A percentile compares a stretch with the other conserved stretches of the same genome.
Evolutionary conservation across 2,329 filamentous ascomycete species (phyloP).

Genomic region (Corinectria fuckeliana): DNA sequence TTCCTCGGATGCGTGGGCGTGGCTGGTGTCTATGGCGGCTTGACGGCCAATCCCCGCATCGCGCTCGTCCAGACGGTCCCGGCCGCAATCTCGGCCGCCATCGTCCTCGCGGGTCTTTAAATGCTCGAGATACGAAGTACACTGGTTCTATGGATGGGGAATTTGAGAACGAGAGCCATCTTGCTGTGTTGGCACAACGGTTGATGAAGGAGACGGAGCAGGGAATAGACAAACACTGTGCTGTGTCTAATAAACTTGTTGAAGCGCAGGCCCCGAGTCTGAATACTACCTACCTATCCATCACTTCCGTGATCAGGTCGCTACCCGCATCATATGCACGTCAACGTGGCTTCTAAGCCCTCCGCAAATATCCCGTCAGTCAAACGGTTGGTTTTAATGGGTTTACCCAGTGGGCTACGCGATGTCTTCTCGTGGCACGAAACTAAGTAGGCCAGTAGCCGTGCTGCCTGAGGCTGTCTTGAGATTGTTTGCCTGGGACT

Average conservation of each 20-base stretch:
- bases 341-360: too few species aligned
- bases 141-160: background rate
- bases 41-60: constrained; percentile 50
- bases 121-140: background rate
- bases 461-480: too few species aligned
- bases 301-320: too few species aligned
- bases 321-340: too few species aligned
- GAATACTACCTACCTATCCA: too few species aligned
- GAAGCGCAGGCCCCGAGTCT: background rate
- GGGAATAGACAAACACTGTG: background rate
- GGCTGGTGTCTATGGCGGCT: constrained; percentile 54
- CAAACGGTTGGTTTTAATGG: too few species aligned
- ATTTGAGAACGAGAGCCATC: background rate
- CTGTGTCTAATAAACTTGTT: background rate
- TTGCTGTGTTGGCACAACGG: background rate
- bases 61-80: constrained; percentile 50
- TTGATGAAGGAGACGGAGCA: background rate
- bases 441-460: too few species aligned
- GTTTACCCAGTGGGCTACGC: too few species aligned
- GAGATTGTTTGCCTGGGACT: too few species aligned
- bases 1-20: constrained; percentile 54
- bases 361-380: too few species aligned
- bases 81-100: constrained; percentile 38
- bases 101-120: constrained; percentile 37
- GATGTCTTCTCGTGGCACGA: too few species aligned